Conservation (phyloP, 345 rosid species). For the Cardamine occulta region DNA sequence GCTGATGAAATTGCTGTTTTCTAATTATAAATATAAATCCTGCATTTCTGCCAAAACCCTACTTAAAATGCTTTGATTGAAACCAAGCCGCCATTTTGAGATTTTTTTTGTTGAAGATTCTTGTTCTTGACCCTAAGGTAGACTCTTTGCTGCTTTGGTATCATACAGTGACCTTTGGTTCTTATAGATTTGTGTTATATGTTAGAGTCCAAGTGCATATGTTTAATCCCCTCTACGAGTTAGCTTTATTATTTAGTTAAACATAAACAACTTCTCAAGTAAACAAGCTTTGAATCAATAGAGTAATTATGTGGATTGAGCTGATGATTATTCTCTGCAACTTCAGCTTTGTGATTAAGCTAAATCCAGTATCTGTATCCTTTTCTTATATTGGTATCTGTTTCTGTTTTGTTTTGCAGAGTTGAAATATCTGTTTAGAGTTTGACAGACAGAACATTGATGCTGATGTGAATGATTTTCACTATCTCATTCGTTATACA, state of each 20-base stretch:
- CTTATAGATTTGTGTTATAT: background rate
- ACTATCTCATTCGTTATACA: background rate
- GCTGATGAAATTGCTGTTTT: background rate
- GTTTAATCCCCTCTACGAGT: background rate
- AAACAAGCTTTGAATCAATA: too few species aligned
- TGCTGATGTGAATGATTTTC: constrained; percentile 3
- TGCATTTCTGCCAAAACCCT: constrained; percentile 7
- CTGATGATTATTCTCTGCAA: background rate
- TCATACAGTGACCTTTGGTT: background rate
- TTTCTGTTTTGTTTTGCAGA: background rate
- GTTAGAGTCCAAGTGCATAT: background rate
- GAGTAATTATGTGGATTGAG: too few species aligned
- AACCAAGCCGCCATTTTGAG: background rate
- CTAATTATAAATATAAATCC: background rate
- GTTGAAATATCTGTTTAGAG: constrained; percentile 3
- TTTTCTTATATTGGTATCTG: background rate
- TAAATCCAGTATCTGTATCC: background rate
- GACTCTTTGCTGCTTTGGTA: background rate
- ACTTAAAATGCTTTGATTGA: background rate
- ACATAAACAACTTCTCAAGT: background rate
- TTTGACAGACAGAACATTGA: background rate
- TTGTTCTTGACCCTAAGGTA: background rate
- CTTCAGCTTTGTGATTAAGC: background rate
- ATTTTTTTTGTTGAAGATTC: background rate
- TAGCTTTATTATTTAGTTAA: background rate